These are phyloP conservation scores for Pseudogymnoascus sp. DNA, from an alignment of 2,329 filamentous ascomycete genomes.

Conservation along the genomic window DNA sequence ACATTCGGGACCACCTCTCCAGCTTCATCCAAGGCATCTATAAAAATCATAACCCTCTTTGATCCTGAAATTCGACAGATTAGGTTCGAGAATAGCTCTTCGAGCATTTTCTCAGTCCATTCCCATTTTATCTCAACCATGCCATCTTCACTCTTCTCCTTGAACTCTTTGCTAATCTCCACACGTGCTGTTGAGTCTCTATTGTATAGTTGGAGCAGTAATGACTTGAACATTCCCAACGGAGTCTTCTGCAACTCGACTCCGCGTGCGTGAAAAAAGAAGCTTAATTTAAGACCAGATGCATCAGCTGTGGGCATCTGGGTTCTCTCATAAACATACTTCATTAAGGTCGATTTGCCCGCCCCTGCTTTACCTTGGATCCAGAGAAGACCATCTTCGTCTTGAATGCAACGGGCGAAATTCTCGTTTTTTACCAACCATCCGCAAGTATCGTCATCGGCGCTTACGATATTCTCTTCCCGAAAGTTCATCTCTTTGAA, in stretches of 20 bases:
- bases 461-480: not conserved
- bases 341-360: slow-evolving; percentile 16
- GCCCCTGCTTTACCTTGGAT: slow-evolving; percentile 11
- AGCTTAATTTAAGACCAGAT: not conserved
- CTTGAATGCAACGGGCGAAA: not conserved
- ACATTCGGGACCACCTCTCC: slow-evolving; percentile 10
- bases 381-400: slow-evolving; percentile 11
- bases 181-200: not conserved
- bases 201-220: not conserved
- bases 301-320: slow-evolving; percentile 20
- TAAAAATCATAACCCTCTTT: slow-evolving; percentile 10
- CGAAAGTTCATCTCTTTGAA: not conserved
- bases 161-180: not conserved
- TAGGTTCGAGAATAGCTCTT: slow-evolving; percentile 20
- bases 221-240: not conserved
- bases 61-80: slow-evolving; percentile 10
- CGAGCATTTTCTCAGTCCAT: slow-evolving; percentile 18
- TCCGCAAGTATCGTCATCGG: not conserved
- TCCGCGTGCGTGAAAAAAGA: slow-evolving; percentile 10
- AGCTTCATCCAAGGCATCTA: slow-evolving; percentile 24
- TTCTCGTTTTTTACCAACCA: slow-evolving; percentile 9
- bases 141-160: not conserved
- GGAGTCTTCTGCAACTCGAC: not conserved
- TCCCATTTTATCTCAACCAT: not conserved
- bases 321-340: not conserved